Base-by-base conservation (phyloP, 1,284 basidiomycete genomes). In the Ganoderma lucidum region DNA sequence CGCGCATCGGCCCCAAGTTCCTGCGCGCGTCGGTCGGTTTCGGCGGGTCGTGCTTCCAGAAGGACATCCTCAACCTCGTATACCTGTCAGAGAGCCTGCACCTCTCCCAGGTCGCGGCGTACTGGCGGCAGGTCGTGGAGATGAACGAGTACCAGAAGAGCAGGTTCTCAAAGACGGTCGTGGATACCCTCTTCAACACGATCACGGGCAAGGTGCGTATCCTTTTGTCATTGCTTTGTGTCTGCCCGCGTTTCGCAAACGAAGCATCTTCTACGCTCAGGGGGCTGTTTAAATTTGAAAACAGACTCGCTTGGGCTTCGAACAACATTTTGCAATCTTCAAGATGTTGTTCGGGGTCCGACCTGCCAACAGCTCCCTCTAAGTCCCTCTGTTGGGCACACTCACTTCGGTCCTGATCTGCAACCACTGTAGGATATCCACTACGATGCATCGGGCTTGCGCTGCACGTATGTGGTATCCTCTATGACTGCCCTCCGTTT, bases 41-140 rank as follows among this genome's bases (percentile, higher is more conserved):
- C 77, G 97, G 97, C 74, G 97, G 97, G 44, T 96, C 94, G 45
- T 99, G 98, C 85, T 99, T 99, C 94, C 96, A 98, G 84, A 98
- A 98, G 83, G 97, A 99, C 81, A 99, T 99, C 80, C 90, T 99
- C 77, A 99, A 99, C 86, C 86, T 99, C 70, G 97, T 99, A 64
- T 99, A 99, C 85, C 89, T 98, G 51, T 94, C 91, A 79, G 96
- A 99, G 85, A 96, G 93, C 73, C 85, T 97, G 70, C 95, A 98
- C 82, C 86, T 99, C 65, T 96, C 96, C 61, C 95, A 98, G 82
- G 97, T 99, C n/a, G 97, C 97, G 59, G 94, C 93, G 53, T 99
- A 99, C 87, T 99, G 97, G 97, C 88, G 88, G 64, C 93, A 96
- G 80, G 96, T 98, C 60, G 95, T 97, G 55, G 92, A 95, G 77